These are phyloP conservation scores for Erysimum cheiranthoides DNA, from an alignment of 345 rosid genomes.

Conservation along the genomic window DNA sequence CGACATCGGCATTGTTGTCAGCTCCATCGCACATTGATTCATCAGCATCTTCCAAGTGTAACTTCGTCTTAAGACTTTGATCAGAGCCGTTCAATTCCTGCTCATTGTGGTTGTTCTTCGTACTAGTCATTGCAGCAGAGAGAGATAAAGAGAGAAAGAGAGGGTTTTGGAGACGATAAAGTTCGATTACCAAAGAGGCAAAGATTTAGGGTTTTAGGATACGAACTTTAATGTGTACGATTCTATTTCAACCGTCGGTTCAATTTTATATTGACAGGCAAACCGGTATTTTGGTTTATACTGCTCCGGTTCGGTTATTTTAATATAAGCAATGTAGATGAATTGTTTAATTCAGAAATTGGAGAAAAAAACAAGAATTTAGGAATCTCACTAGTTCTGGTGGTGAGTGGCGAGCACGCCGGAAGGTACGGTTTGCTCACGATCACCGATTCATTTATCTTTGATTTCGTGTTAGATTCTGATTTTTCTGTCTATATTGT, in stretches of 20 bases:
- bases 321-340: background rate
- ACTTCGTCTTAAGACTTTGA: slow-evolving; percentile 43
- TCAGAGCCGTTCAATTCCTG: slow-evolving; percentile 4
- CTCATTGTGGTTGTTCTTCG: slow-evolving; percentile 42
- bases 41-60: slow-evolving; percentile 55
- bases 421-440: slow-evolving; percentile 22
- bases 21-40: slow-evolving; percentile 59
- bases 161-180: slow-evolving; percentile 32
- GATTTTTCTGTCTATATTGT: background rate
- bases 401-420: slow-evolving; percentile 33
- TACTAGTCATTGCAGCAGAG: slow-evolving; percentile 45
- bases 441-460: background rate
- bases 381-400: background rate
- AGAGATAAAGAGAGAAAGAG: background rate
- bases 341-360: no score
- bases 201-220: slow-evolving; percentile 42
- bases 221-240: slow-evolving; percentile 1
- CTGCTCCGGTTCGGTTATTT: slow-evolving; percentile 15
- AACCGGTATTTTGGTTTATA: background rate
- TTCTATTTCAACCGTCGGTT: slow-evolving; percentile 12
- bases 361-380: background rate
- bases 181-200: slow-evolving; percentile 4
- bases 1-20: slow-evolving; percentile 49
- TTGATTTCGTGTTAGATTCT: background rate
- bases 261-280: background rate